A percentile compares a stretch with the other conserved stretches of the same genome.
Evolutionary conservation across 345 rosid genomes (phyloP).

Genomic region (Hevea brasiliensis): DNA sequence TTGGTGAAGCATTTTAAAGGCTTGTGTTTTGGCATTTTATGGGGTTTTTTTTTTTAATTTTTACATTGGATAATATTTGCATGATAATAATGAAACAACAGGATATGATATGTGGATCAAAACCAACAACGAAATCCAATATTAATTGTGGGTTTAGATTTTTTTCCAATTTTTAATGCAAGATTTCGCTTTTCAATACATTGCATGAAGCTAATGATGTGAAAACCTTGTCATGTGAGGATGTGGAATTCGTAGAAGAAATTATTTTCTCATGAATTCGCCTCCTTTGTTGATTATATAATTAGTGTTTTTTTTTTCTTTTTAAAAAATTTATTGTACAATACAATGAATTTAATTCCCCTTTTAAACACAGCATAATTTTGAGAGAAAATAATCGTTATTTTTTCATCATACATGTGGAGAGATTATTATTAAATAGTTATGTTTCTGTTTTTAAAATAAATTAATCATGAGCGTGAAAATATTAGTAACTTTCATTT

Average conservation of each 20-base stretch:
- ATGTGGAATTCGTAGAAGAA: background rate
- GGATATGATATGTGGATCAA: slow-evolving; percentile 5
- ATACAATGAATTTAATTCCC: background rate
- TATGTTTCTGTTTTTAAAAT: no score
- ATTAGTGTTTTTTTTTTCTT: no score
- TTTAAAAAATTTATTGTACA: background rate
- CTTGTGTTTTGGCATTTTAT: background rate
- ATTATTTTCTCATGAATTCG: background rate
- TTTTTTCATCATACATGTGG: no score
- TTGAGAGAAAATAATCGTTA: no score
- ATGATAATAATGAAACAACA: background rate
- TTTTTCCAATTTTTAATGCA: background rate
- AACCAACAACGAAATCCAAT: slow-evolving; percentile 7
- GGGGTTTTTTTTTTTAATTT: background rate
- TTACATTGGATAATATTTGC: no score
- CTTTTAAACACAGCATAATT: no score
- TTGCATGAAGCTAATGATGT: slow-evolving; percentile 15
- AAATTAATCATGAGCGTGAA: no score
- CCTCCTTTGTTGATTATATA: background rate
- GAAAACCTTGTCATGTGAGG: background rate
- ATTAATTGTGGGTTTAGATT: slow-evolving; percentile 1
- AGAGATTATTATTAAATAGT: no score
- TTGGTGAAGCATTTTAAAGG: background rate
- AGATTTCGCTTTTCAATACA: slow-evolving; percentile 15
- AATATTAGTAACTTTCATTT: no score